Conservation (phyloP, 306 rosid genomes). For the Comarum palustre region DNA sequence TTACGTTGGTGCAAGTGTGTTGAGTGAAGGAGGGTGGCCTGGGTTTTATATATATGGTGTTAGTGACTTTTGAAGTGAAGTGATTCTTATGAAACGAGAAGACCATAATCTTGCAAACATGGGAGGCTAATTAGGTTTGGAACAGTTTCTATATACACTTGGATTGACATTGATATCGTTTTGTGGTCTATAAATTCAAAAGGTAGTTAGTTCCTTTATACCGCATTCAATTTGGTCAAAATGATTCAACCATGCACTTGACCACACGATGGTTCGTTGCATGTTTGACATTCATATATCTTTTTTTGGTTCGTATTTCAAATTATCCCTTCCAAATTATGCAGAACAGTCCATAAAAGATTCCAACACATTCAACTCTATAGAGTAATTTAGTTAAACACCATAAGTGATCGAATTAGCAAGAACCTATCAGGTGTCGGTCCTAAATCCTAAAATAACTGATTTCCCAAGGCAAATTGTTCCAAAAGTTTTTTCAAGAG, state of each 20-base stretch:
- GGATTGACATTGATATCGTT: too few relatives aligned
- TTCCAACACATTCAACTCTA: background rate
- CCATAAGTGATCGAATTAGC: too few relatives aligned
- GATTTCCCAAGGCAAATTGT: too few relatives aligned
- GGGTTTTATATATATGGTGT: background rate
- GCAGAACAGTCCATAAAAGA: background rate
- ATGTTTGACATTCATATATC: background rate
- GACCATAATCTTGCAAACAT: background rate
- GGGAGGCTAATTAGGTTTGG: background rate
- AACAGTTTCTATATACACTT: too few relatives aligned
- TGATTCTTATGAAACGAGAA: background rate
- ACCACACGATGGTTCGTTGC: background rate
- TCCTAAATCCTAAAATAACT: too few relatives aligned
- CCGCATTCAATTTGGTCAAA: background rate
- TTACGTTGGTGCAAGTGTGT: background rate
- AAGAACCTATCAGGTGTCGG: too few relatives aligned
- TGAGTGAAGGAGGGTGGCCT: background rate
- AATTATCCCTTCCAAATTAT: background rate
- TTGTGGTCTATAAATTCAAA: too few relatives aligned
- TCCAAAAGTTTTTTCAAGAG: too few relatives aligned
- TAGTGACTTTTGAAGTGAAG: background rate
- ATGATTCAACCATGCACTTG: background rate
- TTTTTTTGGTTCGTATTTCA: background rate
- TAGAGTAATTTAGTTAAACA: too few relatives aligned
- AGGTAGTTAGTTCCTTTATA: too few relatives aligned